Percentiles rank a stretch among this genome's conserved stretches.
Conservation (phyloP, 805 yeast genomes). For the Kuraishia floccosa region DNA sequence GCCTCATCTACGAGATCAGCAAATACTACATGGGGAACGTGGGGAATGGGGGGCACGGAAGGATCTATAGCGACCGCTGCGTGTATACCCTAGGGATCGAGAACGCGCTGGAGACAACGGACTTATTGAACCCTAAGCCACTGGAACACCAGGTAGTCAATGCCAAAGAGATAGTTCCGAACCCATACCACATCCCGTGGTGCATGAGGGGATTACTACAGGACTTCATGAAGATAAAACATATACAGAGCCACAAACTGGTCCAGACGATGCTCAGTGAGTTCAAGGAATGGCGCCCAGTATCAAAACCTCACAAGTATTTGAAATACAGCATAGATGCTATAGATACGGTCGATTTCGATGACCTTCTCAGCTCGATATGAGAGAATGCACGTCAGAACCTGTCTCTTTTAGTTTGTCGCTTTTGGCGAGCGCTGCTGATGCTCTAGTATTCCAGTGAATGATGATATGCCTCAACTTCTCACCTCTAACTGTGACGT, state of each 20-base stretch:
- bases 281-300: slow-evolving; percentile 78
- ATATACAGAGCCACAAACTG: slow-evolving; percentile 43
- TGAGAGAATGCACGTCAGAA: too few relatives aligned
- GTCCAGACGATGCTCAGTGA: slow-evolving; percentile 31
- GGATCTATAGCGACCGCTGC: slow-evolving; percentile 62
- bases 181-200: slow-evolving; percentile 90
- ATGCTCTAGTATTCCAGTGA: too few relatives aligned
- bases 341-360: slow-evolving; percentile 4
- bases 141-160: slow-evolving; percentile 21
- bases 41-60: slow-evolving; percentile 76
- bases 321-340: slow-evolving; percentile 44
- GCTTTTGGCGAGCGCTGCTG: too few relatives aligned
- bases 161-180: slow-evolving; percentile 46
- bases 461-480: too few relatives aligned
- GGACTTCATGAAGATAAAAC: slow-evolving; percentile 32
- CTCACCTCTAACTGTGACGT: too few relatives aligned
- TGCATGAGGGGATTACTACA: slow-evolving; percentile 77
- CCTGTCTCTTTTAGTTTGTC: too few relatives aligned
- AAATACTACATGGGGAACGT: slow-evolving; percentile 60
- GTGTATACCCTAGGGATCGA: slow-evolving; percentile 72
- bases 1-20: slow-evolving; percentile 48
- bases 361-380: neutral
- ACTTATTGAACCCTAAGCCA: slow-evolving; percentile 27
- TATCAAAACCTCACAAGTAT: slow-evolving; percentile 66
- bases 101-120: slow-evolving; percentile 67